phyloP scores from a whole-genome alignment of 2,329 filamentous ascomycete genomes.

The Claviceps humidiphila region DNA sequence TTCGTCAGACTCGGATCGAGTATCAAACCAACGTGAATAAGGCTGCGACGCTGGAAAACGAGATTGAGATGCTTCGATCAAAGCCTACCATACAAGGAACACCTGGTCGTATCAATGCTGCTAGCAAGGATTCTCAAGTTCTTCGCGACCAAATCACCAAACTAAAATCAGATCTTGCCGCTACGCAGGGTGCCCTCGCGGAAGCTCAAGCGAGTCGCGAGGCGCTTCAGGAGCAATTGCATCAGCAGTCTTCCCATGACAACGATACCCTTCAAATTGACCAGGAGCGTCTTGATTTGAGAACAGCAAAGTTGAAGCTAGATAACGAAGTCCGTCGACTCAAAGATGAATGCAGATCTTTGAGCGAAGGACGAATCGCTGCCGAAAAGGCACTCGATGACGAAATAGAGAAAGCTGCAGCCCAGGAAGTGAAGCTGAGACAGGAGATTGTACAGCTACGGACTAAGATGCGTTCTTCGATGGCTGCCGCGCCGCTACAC shows the following conservation, averaged over 20 bases:
- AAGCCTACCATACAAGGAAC: slow-evolving; percentile 4
- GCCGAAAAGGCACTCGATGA: slow-evolving; percentile 51
- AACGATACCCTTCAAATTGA: slow-evolving; percentile 49
- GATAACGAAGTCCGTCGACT: slow-evolving; percentile 54
- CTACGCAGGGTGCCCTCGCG: slow-evolving; percentile 40
- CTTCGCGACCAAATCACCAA: slow-evolving; percentile 50
- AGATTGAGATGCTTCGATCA: slow-evolving; percentile 57
- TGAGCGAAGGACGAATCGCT: slow-evolving; percentile 42
- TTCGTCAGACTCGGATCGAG: slow-evolving; percentile 54
- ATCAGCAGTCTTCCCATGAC: slow-evolving; percentile 38
- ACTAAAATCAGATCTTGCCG: slow-evolving; percentile 46
- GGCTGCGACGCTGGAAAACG: slow-evolving; percentile 56
- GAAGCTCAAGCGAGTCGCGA: slow-evolving; percentile 53
- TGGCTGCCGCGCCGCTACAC: slow-evolving; percentile 32
- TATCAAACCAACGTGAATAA: slow-evolving; percentile 50
- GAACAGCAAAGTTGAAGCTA: slow-evolving; percentile 52
- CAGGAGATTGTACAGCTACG: slow-evolving; percentile 42
- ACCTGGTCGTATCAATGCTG: slow-evolving; percentile 35
- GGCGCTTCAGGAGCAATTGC: slow-evolving; percentile 49
- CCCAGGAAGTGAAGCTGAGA: slow-evolving; percentile 51
- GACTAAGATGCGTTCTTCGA: slow-evolving; percentile 28
- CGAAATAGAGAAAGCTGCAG: slow-evolving; percentile 51
- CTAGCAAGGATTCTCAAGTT: slow-evolving; percentile 45
- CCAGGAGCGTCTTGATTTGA: slow-evolving; percentile 55
- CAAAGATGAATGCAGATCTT: slow-evolving; percentile 46